These are phyloP conservation scores for Isatis lusitanica DNA, from an alignment of 441 rosid species.

Conservation along the genomic window DNA sequence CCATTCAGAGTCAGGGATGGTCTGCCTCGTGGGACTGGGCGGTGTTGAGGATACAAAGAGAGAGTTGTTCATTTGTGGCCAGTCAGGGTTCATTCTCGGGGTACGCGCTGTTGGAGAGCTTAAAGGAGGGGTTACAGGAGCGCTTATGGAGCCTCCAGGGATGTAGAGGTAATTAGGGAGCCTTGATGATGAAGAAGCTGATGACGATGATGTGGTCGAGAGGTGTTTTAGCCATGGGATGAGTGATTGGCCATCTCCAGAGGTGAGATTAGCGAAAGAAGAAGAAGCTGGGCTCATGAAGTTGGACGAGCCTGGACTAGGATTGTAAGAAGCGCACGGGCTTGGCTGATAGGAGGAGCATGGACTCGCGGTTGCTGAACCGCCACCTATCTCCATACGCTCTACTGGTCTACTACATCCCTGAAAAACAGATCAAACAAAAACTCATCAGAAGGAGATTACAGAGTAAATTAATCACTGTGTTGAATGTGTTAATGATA, in stretches of 20 bases:
- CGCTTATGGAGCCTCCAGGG: conserved; percentile 70
- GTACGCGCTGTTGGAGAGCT: conserved; percentile 71
- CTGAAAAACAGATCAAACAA: conserved; percentile 39
- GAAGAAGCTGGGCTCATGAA: conserved; percentile 67
- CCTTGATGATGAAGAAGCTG: conserved; percentile 67
- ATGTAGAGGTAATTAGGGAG: conserved; percentile 52
- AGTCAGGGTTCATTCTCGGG: conserved; percentile 48
- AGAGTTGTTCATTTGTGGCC: conserved; percentile 49
- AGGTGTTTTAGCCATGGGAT: conserved; percentile 75
- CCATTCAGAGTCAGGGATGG: conserved; percentile 69
- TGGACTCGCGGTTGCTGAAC: conserved; percentile 57
- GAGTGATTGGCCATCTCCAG: conserved; percentile 54
- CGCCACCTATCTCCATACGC: conserved; percentile 50
- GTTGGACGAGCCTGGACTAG: conserved; percentile 57
- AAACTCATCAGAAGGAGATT: background rate
- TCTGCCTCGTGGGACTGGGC: conserved; percentile 62
- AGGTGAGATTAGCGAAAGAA: conserved; percentile 49
- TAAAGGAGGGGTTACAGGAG: conserved; percentile 75
- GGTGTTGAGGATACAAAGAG: conserved; percentile 61
- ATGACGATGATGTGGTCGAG: conserved; percentile 56
- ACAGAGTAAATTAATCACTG: background rate
- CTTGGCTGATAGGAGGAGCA: conserved; percentile 70
- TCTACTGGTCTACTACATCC: conserved; percentile 67
- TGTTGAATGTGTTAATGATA: background rate
- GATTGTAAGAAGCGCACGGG: conserved; percentile 54